These are phyloP conservation scores for Taiozyma sp. DNA, from an alignment of 1,139 yeast species.

Conservation along the genomic window DNA sequence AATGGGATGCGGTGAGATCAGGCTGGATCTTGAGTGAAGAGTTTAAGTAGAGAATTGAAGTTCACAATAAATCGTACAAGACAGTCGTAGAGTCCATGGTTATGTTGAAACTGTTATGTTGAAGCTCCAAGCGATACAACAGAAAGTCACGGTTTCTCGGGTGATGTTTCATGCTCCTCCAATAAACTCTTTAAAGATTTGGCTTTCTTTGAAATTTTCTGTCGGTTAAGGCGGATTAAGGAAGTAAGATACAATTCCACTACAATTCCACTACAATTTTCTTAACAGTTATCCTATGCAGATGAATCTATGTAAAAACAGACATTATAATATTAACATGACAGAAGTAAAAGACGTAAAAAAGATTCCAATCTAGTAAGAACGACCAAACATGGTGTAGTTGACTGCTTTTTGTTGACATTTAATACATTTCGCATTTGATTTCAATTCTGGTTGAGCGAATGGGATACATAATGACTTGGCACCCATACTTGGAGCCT, in stretches of 20 bases:
- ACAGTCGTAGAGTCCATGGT: too few relatives aligned
- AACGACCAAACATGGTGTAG: conserved; percentile 95
- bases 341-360: background rate
- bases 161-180: too few relatives aligned
- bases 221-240: too few relatives aligned
- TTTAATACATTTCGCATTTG: conserved; percentile 79
- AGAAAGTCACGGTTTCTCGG: too few relatives aligned
- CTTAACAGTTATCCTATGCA: background rate
- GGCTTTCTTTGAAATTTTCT: too few relatives aligned
- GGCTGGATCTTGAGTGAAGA: conserved; percentile 68
- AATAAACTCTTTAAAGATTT: too few relatives aligned
- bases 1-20: conserved; percentile 51
- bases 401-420: conserved; percentile 72
- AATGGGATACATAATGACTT: conserved; percentile 96
- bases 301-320: background rate
- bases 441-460: conserved; percentile 78
- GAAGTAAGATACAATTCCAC: too few relatives aligned
- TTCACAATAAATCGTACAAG: too few relatives aligned
- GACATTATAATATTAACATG: background rate
- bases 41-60: conserved; percentile 24
- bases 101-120: too few relatives aligned
- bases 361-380: conserved; percentile 44
- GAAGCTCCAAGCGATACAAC: too few relatives aligned
- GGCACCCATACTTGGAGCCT: conserved; percentile 99
- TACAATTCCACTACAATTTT: background rate